phyloP scores from a whole-genome alignment of 1,284 basidiomycete genomes.

The Sanghuangporus weigelae region DNA sequence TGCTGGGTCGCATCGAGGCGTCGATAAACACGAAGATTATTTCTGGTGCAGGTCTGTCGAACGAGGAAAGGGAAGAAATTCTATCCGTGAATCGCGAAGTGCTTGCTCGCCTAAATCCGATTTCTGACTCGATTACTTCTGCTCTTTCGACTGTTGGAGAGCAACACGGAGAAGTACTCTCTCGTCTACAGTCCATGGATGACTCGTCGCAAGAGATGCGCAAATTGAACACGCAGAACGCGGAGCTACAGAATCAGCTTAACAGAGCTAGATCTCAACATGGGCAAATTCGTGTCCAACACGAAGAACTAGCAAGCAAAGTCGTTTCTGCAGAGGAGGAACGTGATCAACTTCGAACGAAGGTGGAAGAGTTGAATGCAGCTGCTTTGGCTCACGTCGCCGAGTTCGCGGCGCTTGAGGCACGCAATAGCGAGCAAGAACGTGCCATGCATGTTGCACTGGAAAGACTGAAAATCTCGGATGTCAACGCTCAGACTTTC shows the following conservation, averaged over 20 bases:
- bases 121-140: constrained; percentile 56
- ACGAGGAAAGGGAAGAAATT: constrained; percentile 47
- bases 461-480: constrained; percentile 62
- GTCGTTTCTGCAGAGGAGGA: constrained; percentile 55
- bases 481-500: constrained; percentile 53
- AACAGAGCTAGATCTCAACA: constrained; percentile 70
- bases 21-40: constrained; percentile 37
- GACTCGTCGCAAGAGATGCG: constrained; percentile 63
- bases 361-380: constrained; percentile 50
- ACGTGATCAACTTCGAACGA: constrained; percentile 49
- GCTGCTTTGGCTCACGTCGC: constrained; percentile 38
- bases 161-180: constrained; percentile 56
- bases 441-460: constrained; percentile 64
- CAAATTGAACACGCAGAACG: constrained; percentile 43
- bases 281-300: constrained; percentile 76
- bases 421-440: constrained; percentile 58
- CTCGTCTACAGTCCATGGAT: constrained; percentile 48
- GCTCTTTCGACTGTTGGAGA: constrained; percentile 51
- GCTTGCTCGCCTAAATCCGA: constrained; percentile 43
- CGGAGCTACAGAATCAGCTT: constrained; percentile 64
- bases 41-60: constrained; percentile 39
- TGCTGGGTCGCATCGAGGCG: constrained; percentile 27
- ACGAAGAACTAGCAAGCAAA: constrained; percentile 62
- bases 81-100: constrained; percentile 45
- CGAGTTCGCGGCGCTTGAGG: constrained; percentile 44